Evolutionary conservation across 345 rosid species (phyloP), one percentile per base, ranked within the genome.

Genomic region (Moricandia moricandioides): DNA sequence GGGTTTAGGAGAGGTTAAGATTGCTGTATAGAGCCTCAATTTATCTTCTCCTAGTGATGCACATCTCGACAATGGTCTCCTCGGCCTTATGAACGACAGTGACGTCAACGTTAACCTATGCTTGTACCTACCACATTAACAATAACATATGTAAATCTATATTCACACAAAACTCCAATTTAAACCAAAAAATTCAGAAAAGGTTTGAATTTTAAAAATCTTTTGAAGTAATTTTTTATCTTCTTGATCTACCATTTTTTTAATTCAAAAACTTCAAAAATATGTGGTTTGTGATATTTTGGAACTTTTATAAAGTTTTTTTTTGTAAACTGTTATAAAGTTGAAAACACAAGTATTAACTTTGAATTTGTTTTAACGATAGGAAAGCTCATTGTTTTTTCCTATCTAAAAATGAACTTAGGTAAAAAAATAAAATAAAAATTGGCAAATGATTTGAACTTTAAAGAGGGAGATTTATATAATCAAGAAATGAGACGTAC

Each of bases 1-100:
- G 9, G 97, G 99, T 85, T 95, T 95, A 0, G 99, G 99, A 24
- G 99, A 95, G 61, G 97, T 90, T 31, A 95, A 78, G 78, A 95
- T 79, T n/a, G 99, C 97, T 0, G 99, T 88, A 70, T 95, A 95
- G 69, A 95, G 92, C 83, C 92, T 82, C 30, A 95, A 71, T 72
- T 96, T 81, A 52, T 95, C 97, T 83, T 95, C 99, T 61, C 97
- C 97, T 57, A 95, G n/a, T 0, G 99, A 92, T 0, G 94, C 87
- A 80, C 91, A 88, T 78, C 97, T 72, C 4, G 97, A 95, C 21
- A 94, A 72, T 0, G 97, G 97, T 75, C 97, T 85, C 71, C 97
- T 80, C 2, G 99, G 99, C 78, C 99, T 79, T 33, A 92, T 92
- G 73, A 92, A 95, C 7, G 97, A 95, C 77, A 95, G 51, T 0